phyloP scores from a whole-genome alignment of 169 alveolate species.

The Plasmodium inui region DNA sequence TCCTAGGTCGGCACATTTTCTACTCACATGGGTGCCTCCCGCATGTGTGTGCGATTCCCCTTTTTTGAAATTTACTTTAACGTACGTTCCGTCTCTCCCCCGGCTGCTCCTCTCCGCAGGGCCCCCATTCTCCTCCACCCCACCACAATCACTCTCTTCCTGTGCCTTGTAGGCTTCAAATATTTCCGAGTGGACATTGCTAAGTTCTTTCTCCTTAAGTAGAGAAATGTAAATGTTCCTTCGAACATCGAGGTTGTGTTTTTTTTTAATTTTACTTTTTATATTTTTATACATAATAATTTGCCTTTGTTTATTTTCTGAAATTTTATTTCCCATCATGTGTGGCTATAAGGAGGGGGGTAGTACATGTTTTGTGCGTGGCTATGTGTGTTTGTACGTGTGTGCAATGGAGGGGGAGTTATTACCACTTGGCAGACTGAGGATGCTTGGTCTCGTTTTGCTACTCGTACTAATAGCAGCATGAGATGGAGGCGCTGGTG shows the following conservation, averaged over 20 bases:
- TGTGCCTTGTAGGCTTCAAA: conserved; percentile 21
- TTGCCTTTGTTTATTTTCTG: conserved; percentile 52
- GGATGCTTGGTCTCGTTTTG: background rate
- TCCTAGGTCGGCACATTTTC: background rate
- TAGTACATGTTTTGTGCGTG: background rate
- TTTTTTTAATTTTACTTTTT: conserved; percentile 50
- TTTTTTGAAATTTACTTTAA: conserved; percentile 30
- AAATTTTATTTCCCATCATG: conserved; percentile 57
- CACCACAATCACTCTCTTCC: background rate
- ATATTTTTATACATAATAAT: conserved; percentile 55
- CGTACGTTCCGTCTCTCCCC: background rate
- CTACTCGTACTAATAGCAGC: background rate
- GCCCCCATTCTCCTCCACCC: background rate
- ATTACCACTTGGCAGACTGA: background rate
- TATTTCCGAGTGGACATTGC: conserved; percentile 12
- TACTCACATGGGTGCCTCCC: background rate
- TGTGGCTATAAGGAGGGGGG: background rate
- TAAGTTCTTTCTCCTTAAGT: conserved; percentile 18
- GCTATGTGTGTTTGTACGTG: background rate
- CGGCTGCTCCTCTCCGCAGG: background rate
- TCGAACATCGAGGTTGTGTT: conserved; percentile 22
- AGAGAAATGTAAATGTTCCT: conserved; percentile 36
- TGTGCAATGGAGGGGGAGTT: background rate
- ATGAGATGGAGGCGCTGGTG: background rate
- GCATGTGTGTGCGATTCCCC: background rate